Conservation (phyloP, 2,329 filamentous ascomycete species). For the Aureobasidium melanogenum region DNA sequence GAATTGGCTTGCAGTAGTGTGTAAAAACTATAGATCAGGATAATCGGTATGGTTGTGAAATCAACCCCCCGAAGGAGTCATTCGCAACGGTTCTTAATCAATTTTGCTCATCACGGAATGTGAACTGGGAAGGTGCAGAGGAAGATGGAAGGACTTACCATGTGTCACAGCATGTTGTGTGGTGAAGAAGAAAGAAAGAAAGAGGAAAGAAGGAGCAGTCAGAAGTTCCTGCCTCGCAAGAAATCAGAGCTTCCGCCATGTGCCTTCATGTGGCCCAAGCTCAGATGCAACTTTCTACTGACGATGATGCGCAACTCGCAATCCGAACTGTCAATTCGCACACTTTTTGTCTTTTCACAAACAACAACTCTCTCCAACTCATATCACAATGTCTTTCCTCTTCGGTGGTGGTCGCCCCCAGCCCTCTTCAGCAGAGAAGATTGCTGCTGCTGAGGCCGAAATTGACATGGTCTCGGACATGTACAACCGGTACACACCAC, state of each 20-base stretch:
- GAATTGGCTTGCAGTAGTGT: conserved; percentile 24
- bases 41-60: conserved; percentile 31
- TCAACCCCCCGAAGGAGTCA: conserved; percentile 49
- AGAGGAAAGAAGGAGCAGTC: not conserved
- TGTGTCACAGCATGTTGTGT: conserved; percentile 8
- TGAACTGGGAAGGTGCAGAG: not conserved
- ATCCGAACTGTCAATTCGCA: not conserved
- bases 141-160: not conserved
- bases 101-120: conserved; percentile 17
- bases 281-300: conserved; percentile 10
- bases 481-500: conserved; percentile 73
- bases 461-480: conserved; percentile 97
- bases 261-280: conserved; percentile 14
- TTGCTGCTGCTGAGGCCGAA: conserved; percentile 90
- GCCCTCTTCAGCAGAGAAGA: conserved; percentile 92
- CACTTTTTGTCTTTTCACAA: not conserved
- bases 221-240: not conserved
- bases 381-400: conserved; percentile 56
- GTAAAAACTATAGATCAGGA: conserved; percentile 23
- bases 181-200: not conserved
- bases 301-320: conserved; percentile 5
- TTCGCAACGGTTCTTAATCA: conserved; percentile 58
- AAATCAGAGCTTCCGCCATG: conserved; percentile 8
- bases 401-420: conserved; percentile 65
- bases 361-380: not conserved